These are phyloP conservation scores for Sanguinoderma infundibulare DNA, from an alignment of 1,284 basidiomycete species.

Conservation along the genomic window DNA sequence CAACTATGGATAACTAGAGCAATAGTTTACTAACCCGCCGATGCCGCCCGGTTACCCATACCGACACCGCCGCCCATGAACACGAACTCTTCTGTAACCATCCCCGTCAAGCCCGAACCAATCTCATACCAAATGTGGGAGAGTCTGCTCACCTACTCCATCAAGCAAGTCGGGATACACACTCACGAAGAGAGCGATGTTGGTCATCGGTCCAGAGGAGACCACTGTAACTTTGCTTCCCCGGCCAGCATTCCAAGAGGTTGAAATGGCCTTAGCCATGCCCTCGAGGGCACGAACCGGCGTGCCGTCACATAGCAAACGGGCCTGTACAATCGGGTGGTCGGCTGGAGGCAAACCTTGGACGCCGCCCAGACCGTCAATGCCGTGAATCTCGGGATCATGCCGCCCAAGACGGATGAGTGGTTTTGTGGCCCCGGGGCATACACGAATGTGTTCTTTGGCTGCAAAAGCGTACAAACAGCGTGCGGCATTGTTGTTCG, in stretches of 20 bases:
- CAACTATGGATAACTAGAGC: neutral
- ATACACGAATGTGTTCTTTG: conserved; percentile 57
- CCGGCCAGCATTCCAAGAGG: conserved; percentile 55
- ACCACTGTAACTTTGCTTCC: conserved; percentile 67
- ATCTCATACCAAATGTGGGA: neutral
- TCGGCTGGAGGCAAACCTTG: conserved; percentile 64
- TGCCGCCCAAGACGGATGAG: conserved; percentile 47
- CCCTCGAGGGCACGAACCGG: conserved; percentile 64
- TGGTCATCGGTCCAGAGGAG: conserved; percentile 85
- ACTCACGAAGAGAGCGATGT: conserved; percentile 76
- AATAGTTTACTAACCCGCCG: conserved; percentile 52
- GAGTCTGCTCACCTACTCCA: conserved; percentile 44
- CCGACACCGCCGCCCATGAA: conserved; percentile 93
- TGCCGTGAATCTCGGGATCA: conserved; percentile 78
- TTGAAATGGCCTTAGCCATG: conserved; percentile 59
- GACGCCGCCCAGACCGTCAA: conserved; percentile 80
- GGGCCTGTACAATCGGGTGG: conserved; percentile 50
- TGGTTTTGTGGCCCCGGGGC: conserved; percentile 71
- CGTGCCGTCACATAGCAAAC: conserved; percentile 48
- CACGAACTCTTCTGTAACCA: conserved; percentile 63
- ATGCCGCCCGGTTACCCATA: conserved; percentile 76
- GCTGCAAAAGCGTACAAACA: conserved; percentile 76
- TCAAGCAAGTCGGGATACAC: conserved; percentile 73
- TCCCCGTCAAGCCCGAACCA: neutral
- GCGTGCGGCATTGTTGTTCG: conserved; percentile 72